Conservation (phyloP, 768 basidiomycete genomes). For the Tricholoma saponaceum region DNA sequence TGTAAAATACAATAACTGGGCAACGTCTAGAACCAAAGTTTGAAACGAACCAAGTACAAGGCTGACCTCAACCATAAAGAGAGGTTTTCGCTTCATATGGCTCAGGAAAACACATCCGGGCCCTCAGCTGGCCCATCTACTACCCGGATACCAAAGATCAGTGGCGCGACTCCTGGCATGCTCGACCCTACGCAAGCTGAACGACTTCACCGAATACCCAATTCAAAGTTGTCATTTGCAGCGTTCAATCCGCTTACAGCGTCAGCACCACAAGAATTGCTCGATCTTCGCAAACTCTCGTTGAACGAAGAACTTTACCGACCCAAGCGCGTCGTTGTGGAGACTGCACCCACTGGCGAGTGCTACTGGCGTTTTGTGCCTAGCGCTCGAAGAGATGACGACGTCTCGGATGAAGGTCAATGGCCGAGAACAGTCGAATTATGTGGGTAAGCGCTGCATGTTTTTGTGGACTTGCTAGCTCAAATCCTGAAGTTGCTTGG, state of each 20-base stretch:
- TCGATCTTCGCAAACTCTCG: constrained; percentile 37
- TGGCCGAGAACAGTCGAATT: constrained; percentile 69
- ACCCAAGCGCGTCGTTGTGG: constrained; percentile 72
- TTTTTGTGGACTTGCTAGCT: neutral
- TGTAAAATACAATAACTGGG: too few relatives aligned
- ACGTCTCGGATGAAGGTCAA: constrained; percentile 57
- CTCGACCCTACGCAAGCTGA: constrained; percentile 59
- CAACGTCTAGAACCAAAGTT: too few relatives aligned
- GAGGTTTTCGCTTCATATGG: neutral
- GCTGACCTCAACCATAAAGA: neutral
- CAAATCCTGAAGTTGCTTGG: constrained; percentile 10
- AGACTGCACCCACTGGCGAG: constrained; percentile 52
- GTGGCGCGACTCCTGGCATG: constrained; percentile 55
- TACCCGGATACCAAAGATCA: constrained; percentile 17
- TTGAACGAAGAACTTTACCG: constrained; percentile 44
- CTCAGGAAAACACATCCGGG: constrained; percentile 2
- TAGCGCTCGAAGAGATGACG: constrained; percentile 53
- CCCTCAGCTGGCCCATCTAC: constrained; percentile 20
- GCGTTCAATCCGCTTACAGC: constrained; percentile 71
- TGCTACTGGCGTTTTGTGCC: constrained; percentile 78
- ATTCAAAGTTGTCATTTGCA: constrained; percentile 66
- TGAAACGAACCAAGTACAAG: too few relatives aligned
- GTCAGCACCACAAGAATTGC: constrained; percentile 29
- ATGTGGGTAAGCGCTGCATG: constrained; percentile 53
- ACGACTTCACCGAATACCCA: constrained; percentile 57